A percentile compares a stretch with the other conserved stretches of the same genome.
phyloP scores from a whole-genome alignment of 805 yeast genomes.

The Metschnikowia lochheadii region DNA sequence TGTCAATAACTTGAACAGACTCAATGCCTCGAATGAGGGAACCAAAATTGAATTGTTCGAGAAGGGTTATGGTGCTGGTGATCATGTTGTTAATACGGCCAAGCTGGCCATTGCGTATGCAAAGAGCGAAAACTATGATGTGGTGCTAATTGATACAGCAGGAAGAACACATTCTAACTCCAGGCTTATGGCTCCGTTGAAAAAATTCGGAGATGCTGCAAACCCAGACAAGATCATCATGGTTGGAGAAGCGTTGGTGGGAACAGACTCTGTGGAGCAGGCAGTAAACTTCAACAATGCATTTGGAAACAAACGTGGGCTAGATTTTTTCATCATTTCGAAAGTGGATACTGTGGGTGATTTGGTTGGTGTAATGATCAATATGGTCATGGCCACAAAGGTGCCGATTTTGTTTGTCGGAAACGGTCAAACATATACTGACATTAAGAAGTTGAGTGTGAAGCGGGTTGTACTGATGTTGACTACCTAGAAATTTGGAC shows the following conservation, averaged over 20 bases:
- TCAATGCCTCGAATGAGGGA: conserved; percentile 46
- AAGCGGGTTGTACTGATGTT: conserved; percentile 88
- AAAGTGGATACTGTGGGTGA: conserved; percentile 98
- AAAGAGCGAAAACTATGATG: conserved; percentile 63
- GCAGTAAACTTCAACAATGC: conserved; percentile 91
- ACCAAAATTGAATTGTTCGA: conserved; percentile 73
- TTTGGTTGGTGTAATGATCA: conserved; percentile 92
- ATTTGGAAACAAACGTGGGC: conserved; percentile 73
- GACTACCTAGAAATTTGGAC: conserved; percentile 66
- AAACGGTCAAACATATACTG: conserved; percentile 95
- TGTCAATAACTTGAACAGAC: conserved; percentile 72
- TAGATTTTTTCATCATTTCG: conserved; percentile 89
- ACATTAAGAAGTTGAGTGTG: conserved; percentile 82
- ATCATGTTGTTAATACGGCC: conserved; percentile 87
- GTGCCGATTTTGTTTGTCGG: conserved; percentile 95
- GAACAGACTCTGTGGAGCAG: conserved; percentile 95
- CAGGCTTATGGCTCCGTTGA: conserved; percentile 90
- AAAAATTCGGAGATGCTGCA: conserved; percentile 92
- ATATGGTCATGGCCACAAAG: conserved; percentile 94
- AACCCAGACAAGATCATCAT: conserved; percentile 93
- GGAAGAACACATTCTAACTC: conserved; percentile 96
- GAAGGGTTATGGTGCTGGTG: conserved; percentile 97
- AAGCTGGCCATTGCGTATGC: conserved; percentile 85
- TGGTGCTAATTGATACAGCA: conserved; percentile 93
- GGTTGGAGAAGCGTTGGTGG: conserved; percentile 98